Percentiles rank a stretch among this genome's conserved stretches.
Conservation (phyloP, 495 filamentous ascomycete species). For the Penicillium ochrochloron region DNA sequence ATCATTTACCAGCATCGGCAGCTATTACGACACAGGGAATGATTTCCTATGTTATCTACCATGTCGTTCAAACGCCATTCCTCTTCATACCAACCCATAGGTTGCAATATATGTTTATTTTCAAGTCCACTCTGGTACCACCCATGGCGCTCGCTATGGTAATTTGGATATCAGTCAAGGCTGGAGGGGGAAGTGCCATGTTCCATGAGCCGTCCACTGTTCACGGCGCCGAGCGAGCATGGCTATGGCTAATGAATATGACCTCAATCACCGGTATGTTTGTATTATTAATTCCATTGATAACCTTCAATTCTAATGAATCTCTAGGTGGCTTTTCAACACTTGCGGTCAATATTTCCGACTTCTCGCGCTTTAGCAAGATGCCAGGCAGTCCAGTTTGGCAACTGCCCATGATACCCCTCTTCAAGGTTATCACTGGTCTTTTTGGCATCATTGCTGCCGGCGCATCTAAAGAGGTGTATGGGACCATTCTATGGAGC, state of each 20-base stretch:
- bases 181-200: no score
- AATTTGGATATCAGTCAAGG: no score
- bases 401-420: slow-evolving; percentile 40
- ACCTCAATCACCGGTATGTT: neutral
- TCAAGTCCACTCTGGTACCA: slow-evolving; percentile 47
- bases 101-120: slow-evolving; percentile 55
- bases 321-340: slow-evolving; percentile 23
- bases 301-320: neutral
- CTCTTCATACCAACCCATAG: slow-evolving; percentile 54
- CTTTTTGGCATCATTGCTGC: slow-evolving; percentile 57
- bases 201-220: slow-evolving; percentile 10
- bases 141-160: slow-evolving; percentile 15
- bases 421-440: slow-evolving; percentile 27
- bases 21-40: slow-evolving; percentile 57
- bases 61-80: slow-evolving; percentile 52
- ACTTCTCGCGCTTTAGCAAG: slow-evolving; percentile 63
- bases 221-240: neutral
- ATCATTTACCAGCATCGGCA: slow-evolving; percentile 50
- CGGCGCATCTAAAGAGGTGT: slow-evolving; percentile 52
- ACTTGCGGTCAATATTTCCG: slow-evolving; percentile 58
- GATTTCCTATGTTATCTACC: slow-evolving; percentile 53
- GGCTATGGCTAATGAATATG: no score
- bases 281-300: neutral
- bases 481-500: slow-evolving; percentile 58
- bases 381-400: slow-evolving; percentile 46